Conservation (phyloP, 176 grass and related monocot species). For the Echinochloa phyllopogon region DNA sequence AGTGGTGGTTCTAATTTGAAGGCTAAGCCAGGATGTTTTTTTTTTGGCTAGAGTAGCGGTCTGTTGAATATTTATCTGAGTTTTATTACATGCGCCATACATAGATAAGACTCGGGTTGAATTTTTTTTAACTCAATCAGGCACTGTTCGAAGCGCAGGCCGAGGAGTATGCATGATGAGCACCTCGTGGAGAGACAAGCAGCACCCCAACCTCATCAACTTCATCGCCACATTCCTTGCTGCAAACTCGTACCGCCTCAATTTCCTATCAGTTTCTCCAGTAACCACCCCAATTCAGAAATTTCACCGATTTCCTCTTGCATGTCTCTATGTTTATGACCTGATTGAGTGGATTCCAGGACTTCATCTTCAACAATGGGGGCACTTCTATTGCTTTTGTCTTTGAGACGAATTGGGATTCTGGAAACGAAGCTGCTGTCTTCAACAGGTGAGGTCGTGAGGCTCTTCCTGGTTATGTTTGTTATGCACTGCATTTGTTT, state of each 20-base stretch:
- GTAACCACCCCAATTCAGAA: constrained; percentile 36
- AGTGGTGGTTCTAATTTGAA: background rate
- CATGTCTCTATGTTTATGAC: background rate
- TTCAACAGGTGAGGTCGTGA: constrained; percentile 54
- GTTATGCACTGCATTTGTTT: constrained; percentile 21
- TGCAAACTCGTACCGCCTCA: constrained; percentile 76
- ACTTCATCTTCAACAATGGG: constrained; percentile 82
- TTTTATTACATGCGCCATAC: background rate
- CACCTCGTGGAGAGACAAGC: constrained; percentile 74
- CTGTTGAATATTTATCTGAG: background rate
- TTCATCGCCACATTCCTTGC: constrained; percentile 65
- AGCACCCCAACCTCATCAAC: constrained; percentile 61
- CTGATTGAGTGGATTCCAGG: constrained; percentile 46
- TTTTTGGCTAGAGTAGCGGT: background rate
- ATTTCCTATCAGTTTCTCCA: constrained; percentile 62
- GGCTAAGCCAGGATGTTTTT: background rate
- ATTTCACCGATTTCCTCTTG: background rate
- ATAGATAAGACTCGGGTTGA: background rate
- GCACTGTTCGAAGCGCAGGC: constrained; percentile 16
- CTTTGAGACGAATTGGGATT: constrained; percentile 72
- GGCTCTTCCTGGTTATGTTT: background rate
- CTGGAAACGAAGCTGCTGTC: constrained; percentile 54
- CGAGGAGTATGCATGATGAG: constrained; percentile 86
- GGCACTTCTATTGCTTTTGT: constrained; percentile 75
- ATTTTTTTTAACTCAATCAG: background rate